These are phyloP conservation scores for Hypoxylon lienhwacheense DNA, from an alignment of 495 filamentous ascomycete genomes.

Conservation along the genomic window DNA sequence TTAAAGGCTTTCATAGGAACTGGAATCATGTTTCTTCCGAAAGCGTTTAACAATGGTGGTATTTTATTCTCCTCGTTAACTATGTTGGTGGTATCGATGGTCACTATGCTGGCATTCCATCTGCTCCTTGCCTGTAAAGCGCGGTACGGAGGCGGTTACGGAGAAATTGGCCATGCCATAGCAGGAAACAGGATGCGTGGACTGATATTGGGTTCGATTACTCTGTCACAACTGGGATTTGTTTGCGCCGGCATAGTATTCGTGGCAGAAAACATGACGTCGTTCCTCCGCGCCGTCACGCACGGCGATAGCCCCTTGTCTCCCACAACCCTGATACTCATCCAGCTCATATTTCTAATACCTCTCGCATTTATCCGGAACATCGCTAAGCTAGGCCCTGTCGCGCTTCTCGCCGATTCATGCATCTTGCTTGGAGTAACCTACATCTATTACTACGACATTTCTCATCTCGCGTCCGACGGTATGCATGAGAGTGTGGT, in stretches of 20 bases:
- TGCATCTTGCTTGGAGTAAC: slow-evolving; percentile 64
- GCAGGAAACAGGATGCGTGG: slow-evolving; percentile 53
- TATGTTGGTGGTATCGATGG: slow-evolving; percentile 55
- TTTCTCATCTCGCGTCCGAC: slow-evolving; percentile 48
- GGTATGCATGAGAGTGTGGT: slow-evolving; percentile 55
- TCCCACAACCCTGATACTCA: slow-evolving; percentile 51
- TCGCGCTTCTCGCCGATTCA: slow-evolving; percentile 61
- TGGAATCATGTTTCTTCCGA: slow-evolving; percentile 69
- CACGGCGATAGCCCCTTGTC: slow-evolving; percentile 45
- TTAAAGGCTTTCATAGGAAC: slow-evolving; percentile 68
- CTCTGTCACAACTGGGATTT: slow-evolving; percentile 67
- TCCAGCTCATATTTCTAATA: slow-evolving; percentile 59
- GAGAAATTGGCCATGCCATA: slow-evolving; percentile 61
- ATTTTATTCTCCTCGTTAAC: slow-evolving; percentile 66
- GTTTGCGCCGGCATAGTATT: slow-evolving; percentile 69
- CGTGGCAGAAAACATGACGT: slow-evolving; percentile 62
- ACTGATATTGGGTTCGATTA: slow-evolving; percentile 61
- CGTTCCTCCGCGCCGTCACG: slow-evolving; percentile 59
- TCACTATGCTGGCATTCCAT: slow-evolving; percentile 64
- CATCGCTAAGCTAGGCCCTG: slow-evolving; percentile 63
- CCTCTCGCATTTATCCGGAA: slow-evolving; percentile 65
- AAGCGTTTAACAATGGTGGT: slow-evolving; percentile 68
- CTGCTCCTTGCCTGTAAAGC: slow-evolving; percentile 60
- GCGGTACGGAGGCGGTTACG: slow-evolving; percentile 60
- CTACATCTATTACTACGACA: slow-evolving; percentile 67